Evolutionary conservation across 2,329 filamentous ascomycete genomes (phyloP).

Genomic region (Rasamsonia emersonii): DNA sequence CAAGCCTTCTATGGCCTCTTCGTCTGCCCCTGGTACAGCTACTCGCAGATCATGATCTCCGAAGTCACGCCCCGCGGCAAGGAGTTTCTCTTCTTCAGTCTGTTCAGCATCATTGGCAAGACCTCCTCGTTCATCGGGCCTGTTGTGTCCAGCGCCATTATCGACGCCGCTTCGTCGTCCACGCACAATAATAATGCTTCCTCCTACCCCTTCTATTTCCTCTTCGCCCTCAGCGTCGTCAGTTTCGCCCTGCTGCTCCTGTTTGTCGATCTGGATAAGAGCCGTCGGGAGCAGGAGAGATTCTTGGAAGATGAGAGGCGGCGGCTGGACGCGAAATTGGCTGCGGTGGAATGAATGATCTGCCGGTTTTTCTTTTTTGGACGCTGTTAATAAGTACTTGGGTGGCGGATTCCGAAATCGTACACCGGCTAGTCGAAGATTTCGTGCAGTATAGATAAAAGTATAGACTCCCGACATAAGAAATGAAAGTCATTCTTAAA

Average conservation of each 20-base stretch:
- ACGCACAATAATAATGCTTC: slow-evolving; percentile 46
- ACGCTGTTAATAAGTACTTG: too few relatives aligned
- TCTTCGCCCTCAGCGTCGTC: slow-evolving; percentile 50
- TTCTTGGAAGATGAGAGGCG: slow-evolving; percentile 39
- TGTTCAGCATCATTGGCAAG: slow-evolving; percentile 63
- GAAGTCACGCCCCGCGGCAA: slow-evolving; percentile 60
- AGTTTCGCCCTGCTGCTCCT: slow-evolving; percentile 47
- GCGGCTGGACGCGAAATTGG: slow-evolving; percentile 1
- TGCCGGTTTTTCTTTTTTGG: too few relatives aligned
- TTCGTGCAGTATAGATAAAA: too few relatives aligned
- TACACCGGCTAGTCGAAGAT: too few relatives aligned
- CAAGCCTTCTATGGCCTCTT: slow-evolving; percentile 55
- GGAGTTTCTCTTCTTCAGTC: slow-evolving; percentile 61
- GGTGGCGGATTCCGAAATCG: too few relatives aligned
- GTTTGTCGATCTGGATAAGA: slow-evolving; percentile 55
- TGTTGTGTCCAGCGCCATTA: slow-evolving; percentile 60
- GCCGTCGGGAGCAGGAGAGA: slow-evolving; percentile 48
- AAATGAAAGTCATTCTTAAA: too few relatives aligned
- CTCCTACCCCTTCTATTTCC: slow-evolving; percentile 59
- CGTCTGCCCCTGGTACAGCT: slow-evolving; percentile 62
- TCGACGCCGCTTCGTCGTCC: slow-evolving; percentile 54
- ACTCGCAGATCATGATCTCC: slow-evolving; percentile 62
- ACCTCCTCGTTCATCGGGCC: slow-evolving; percentile 61
- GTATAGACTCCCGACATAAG: too few relatives aligned
- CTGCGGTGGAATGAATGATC: too few relatives aligned